phyloP scores from a whole-genome alignment of 352 stramenopile species.

The Phytopythium mirpurense region DNA sequence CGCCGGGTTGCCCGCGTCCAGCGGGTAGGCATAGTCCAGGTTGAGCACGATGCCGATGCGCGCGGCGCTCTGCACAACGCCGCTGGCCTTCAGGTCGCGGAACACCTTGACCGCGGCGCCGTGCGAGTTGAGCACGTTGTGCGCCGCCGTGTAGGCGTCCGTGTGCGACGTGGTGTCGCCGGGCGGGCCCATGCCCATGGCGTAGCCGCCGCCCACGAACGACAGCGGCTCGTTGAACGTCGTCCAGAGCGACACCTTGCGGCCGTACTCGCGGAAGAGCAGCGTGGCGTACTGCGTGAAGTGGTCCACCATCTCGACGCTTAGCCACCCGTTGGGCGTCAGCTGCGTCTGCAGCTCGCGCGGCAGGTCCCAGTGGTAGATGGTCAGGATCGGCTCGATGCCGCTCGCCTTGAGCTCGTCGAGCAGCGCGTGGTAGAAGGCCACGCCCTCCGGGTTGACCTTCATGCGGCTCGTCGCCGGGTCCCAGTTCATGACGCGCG shows the following conservation, averaged over 20 bases:
- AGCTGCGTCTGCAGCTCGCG: slow-evolving; percentile 65
- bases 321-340: slow-evolving; percentile 38
- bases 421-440: slow-evolving; percentile 92
- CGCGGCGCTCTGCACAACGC: slow-evolving; percentile 26
- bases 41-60: slow-evolving; percentile 91
- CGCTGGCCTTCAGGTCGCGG: no score
- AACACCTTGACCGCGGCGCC: no score
- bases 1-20: slow-evolving; percentile 45
- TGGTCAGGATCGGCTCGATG: slow-evolving; percentile 88
- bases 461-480: slow-evolving; percentile 25
- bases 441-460: slow-evolving; percentile 80
- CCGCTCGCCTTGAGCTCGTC: slow-evolving; percentile 59
- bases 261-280: slow-evolving; percentile 85
- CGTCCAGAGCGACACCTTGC: slow-evolving; percentile 86
- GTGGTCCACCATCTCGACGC: slow-evolving; percentile 27
- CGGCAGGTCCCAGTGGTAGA: slow-evolving; percentile 94
- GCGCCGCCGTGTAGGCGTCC: slow-evolving; percentile 31
- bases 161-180: slow-evolving; percentile 16
- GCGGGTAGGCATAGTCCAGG: slow-evolving; percentile 70
- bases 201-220: slow-evolving; percentile 77
- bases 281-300: slow-evolving; percentile 85
- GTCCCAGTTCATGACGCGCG: slow-evolving; percentile 84
- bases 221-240: slow-evolving; percentile 67
- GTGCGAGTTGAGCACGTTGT: slow-evolving; percentile 88
- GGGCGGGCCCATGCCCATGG: slow-evolving; percentile 34